Base-by-base conservation (phyloP, 495 filamentous ascomycete genomes). In the Aspergillus sclerotiicarbonarius region DNA sequence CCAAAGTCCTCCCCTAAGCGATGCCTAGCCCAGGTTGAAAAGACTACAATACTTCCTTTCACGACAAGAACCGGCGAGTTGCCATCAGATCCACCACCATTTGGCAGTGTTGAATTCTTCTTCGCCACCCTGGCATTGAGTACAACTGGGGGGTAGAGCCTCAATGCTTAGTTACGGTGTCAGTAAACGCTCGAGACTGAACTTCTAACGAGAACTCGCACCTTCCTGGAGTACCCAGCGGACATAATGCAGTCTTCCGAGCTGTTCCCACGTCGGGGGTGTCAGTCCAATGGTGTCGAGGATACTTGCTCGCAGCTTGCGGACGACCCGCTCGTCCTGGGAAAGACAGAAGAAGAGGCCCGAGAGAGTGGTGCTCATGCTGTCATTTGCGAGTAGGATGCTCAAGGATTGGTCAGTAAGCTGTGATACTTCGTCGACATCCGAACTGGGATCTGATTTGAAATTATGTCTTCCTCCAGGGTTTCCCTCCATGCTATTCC, bases 31-130 rank as follows among this genome's bases (percentile, higher is more conserved):
- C 54, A 65, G 6, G 60, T 53, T 2, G 57, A 63, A 43, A 61
- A 62, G 6, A 58, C 47, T 0, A 67, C 57, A 15, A 59, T 62
- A 19, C 58, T 49, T 0, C 57, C 62, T 16, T 62, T 57, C 9
- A 30, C 19, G 5, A 63, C 39, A 4, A 65, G 33, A 33, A 84
- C 59, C 4, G 81, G 80, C 9, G 68, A 62, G 10, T 60, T 64
- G 13, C 80, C 79, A 52, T 81, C 76, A 0, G 71, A 68, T 2
- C 82, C 83, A 19, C 83, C 83, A 32, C 83, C 83, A 6, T 65
- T 56, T 3, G 83, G 83, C 8, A 85, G 62, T 16, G 71, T 71
- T 7, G 83, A 84, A 54, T 80, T 71, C 39, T 61, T 66, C 16
- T 75, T 51, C 1, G 82, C 79, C 35, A 62, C 56, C 15, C 83